These are phyloP conservation scores for Ganoderma sp. DNA, from an alignment of 1,284 basidiomycete species.

Conservation along the genomic window DNA sequence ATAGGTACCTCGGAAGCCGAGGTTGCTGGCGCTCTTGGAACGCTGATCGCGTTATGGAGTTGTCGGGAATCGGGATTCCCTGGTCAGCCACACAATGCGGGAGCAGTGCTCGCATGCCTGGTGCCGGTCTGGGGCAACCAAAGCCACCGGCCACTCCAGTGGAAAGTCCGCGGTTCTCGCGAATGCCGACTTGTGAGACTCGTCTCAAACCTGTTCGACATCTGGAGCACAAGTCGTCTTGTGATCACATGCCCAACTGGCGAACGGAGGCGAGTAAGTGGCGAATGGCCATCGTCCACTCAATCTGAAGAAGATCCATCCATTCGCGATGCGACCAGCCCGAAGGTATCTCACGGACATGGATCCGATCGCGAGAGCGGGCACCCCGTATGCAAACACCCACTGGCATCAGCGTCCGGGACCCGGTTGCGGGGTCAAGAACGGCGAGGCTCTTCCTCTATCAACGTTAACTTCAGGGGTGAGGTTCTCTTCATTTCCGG, in stretches of 20 bases:
- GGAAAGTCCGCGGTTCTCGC: not conserved
- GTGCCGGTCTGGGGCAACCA: not conserved
- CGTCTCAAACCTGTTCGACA: not conserved
- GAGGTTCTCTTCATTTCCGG: not conserved
- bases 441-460: not conserved
- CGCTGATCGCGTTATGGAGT: not conserved
- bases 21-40: not conserved
- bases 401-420: not conserved
- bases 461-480: not conserved
- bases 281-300: not conserved
- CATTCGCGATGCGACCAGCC: not conserved
- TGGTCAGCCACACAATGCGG: not conserved
- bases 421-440: not conserved
- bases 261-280: not conserved
- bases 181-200: not conserved
- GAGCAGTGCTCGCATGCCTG: not conserved
- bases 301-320: not conserved
- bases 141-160: not conserved
- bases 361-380: not conserved
- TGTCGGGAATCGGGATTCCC: not conserved
- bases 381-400: not conserved
- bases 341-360: not conserved
- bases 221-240: not conserved
- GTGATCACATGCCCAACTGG: not conserved
- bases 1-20: slow-evolving; percentile 4